phyloP scores from a whole-genome alignment of 441 rosid species.

The Omphalea diandra region DNA sequence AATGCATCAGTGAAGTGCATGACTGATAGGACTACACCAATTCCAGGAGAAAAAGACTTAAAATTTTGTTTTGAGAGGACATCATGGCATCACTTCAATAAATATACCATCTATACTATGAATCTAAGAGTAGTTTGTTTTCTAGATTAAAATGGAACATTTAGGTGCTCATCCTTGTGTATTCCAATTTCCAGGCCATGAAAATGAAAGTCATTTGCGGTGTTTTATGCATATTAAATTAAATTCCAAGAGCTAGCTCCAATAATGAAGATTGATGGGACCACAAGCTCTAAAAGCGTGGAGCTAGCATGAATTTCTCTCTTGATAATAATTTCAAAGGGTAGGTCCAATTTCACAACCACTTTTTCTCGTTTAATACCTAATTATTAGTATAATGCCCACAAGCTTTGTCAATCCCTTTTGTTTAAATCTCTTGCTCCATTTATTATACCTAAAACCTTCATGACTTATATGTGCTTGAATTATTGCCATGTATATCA shows the following conservation, averaged over 20 bases:
- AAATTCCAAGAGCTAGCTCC: slow-evolving; percentile 21
- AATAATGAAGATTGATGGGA: slow-evolving; percentile 36
- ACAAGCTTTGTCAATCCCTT: slow-evolving; percentile 7
- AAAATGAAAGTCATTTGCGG: slow-evolving; percentile 37
- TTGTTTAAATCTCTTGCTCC: slow-evolving; percentile 10
- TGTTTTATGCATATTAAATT: slow-evolving; percentile 8
- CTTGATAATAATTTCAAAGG: slow-evolving; percentile 35
- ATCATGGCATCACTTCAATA: neutral
- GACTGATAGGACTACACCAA: neutral
- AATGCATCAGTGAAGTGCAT: neutral
- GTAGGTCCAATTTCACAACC: slow-evolving; percentile 43
- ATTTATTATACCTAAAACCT: slow-evolving; percentile 14
- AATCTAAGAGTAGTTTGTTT: neutral
- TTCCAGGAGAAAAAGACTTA: neutral
- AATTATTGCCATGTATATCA: slow-evolving; percentile 11
- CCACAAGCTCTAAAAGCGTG: slow-evolving; percentile 27
- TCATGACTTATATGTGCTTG: neutral
- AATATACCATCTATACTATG: neutral
- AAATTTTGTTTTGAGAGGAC: neutral
- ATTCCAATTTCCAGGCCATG: slow-evolving; percentile 27
- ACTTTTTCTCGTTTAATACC: slow-evolving; percentile 28
- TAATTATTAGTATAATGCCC: slow-evolving; percentile 20
- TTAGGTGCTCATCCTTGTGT: slow-evolving; percentile 15
- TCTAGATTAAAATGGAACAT: slow-evolving; percentile 2
- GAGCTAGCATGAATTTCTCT: slow-evolving; percentile 23